Conservation (phyloP, 192 early-diverging fungal species). For the Chytriomyces sp. region DNA sequence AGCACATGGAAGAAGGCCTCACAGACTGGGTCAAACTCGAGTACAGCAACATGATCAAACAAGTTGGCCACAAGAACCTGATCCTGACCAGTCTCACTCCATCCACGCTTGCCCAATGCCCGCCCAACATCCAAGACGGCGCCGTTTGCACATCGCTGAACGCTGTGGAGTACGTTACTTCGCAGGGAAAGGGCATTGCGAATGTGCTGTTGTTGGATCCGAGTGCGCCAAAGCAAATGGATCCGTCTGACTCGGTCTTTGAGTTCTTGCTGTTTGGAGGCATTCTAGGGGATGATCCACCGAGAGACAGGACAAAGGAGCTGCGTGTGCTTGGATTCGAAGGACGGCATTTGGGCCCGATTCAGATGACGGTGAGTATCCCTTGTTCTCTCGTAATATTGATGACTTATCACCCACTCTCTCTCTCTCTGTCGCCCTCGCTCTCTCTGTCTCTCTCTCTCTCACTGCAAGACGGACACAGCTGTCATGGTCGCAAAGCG, state of each 20-base stretch:
- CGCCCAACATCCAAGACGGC: conserved; percentile 31
- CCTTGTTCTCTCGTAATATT: not conserved
- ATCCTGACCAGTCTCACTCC: conserved; percentile 65
- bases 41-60: conserved; percentile 73
- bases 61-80: conserved; percentile 63
- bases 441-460: not conserved
- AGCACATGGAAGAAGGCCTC: conserved; percentile 72
- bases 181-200: conserved; percentile 50
- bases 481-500: conserved; percentile 73
- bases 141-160: conserved; percentile 52
- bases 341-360: conserved; percentile 71
- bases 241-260: conserved; percentile 67
- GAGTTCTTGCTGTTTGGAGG: conserved; percentile 84
- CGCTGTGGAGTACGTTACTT: conserved; percentile 3
- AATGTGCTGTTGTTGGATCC: conserved; percentile 78
- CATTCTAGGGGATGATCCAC: conserved; percentile 65
- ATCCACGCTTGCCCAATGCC: conserved; percentile 48
- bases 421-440: not conserved
- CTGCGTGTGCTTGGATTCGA: conserved; percentile 73
- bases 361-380: conserved; percentile 74
- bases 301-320: conserved; percentile 55
- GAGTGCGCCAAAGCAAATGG: conserved; percentile 56
- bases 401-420: not conserved
- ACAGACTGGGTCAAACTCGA: conserved; percentile 56
- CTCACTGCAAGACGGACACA: conserved; percentile 66